Percentiles rank a stretch among this genome's conserved stretches.
These are phyloP conservation scores for Fraxinus excelsior DNA, from an alignment of 257 asterid genomes.

Conservation along the genomic window DNA sequence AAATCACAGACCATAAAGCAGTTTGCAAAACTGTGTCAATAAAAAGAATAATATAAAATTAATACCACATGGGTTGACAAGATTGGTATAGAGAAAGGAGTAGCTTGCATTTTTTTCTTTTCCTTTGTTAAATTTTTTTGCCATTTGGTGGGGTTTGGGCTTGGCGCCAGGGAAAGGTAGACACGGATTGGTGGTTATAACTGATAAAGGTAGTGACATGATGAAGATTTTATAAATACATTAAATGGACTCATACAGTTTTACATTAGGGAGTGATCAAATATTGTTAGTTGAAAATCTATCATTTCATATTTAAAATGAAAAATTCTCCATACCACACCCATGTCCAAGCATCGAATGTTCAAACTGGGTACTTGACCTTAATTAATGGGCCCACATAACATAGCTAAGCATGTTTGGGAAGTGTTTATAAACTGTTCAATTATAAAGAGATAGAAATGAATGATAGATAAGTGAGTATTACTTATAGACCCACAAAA, in stretches of 20 bases:
- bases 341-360: background rate
- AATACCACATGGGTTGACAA: background rate
- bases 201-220: background rate
- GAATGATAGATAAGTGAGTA: no score
- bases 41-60: background rate
- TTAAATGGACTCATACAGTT: background rate
- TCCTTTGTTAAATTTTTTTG: background rate
- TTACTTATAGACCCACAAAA: background rate
- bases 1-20: slow-evolving; percentile 31
- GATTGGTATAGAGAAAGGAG: background rate
- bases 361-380: no score
- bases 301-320: background rate
- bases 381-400: no score
- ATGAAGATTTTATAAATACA: background rate
- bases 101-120: background rate
- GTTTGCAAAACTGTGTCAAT: slow-evolving; percentile 21
- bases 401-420: background rate
- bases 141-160: background rate
- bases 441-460: no score
- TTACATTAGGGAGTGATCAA: background rate
- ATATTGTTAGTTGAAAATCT: background rate
- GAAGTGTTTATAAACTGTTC: background rate
- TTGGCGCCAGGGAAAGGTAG: background rate
- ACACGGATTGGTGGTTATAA: background rate
- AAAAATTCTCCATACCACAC: background rate